A percentile compares a stretch with the other conserved stretches of the same genome.
These are phyloP conservation scores for Isoetes engelmannii DNA, from an alignment of 83 land plant species.

Conservation along the genomic window DNA sequence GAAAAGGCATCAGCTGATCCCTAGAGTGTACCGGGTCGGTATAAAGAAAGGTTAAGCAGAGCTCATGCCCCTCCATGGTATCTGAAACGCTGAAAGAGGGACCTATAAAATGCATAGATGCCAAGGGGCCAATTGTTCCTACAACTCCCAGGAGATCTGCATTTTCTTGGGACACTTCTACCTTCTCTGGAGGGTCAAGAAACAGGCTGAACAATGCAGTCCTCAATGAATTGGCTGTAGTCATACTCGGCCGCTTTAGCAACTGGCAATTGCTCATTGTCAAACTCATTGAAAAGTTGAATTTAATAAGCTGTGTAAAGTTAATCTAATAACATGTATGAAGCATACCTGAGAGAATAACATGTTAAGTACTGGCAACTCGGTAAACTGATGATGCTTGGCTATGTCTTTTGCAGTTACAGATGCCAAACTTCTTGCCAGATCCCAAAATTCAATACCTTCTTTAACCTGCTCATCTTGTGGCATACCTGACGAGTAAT, in stretches of 20 bases:
- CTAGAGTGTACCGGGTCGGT: slow-evolving; percentile 22
- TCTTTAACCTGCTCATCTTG: slow-evolving; percentile 28
- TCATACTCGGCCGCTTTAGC: slow-evolving; percentile 34
- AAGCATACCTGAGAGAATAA: slow-evolving; percentile 33
- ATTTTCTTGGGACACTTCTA: slow-evolving; percentile 15
- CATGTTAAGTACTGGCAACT: slow-evolving; percentile 38
- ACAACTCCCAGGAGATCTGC: slow-evolving; percentile 26
- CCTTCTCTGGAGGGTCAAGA: slow-evolving; percentile 23
- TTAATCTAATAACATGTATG: no score
- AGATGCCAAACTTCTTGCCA: slow-evolving; percentile 29
- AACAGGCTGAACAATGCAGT: slow-evolving; percentile 37
- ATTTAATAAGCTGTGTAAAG: no score
- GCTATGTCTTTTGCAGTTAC: slow-evolving; percentile 23
- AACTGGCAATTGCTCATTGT: no score
- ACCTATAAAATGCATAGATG: slow-evolving; percentile 42
- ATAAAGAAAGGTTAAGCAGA: slow-evolving; percentile 23
- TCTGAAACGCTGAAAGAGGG: slow-evolving; percentile 36
- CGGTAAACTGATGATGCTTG: slow-evolving; percentile 39
- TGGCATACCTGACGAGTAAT: slow-evolving; percentile 32
- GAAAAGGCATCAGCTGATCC: slow-evolving; percentile 24
- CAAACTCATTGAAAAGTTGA: no score
- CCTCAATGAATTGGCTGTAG: slow-evolving; percentile 32
- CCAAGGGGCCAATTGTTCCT: slow-evolving; percentile 32
- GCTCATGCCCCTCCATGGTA: slow-evolving; percentile 31
- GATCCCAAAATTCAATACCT: slow-evolving; percentile 35